Conservation (phyloP, 2,329 filamentous ascomycete species). For the Didymella segeticola region DNA sequence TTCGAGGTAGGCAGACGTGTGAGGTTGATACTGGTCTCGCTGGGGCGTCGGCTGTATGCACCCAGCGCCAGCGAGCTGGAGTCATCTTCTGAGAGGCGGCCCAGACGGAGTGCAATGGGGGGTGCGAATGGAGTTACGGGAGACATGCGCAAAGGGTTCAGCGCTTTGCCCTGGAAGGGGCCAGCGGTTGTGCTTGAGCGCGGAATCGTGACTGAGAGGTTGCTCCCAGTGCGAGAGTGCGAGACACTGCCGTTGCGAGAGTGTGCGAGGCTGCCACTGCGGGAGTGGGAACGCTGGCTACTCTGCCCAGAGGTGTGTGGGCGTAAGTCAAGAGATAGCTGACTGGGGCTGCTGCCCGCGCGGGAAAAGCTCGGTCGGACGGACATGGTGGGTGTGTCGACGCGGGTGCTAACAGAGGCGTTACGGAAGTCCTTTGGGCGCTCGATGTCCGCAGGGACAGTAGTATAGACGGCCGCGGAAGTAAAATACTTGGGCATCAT, state of each 20-base stretch:
- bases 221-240: background rate
- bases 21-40: constrained; percentile 10
- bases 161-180: constrained; percentile 16
- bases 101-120: constrained; percentile 18
- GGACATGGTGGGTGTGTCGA: constrained; percentile 12
- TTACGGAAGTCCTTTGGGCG: constrained; percentile 23
- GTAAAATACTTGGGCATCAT: constrained; percentile 51
- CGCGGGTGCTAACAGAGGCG: constrained; percentile 16
- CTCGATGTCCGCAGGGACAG: constrained; percentile 29
- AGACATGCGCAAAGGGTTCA: constrained; percentile 30
- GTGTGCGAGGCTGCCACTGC: constrained; percentile 5
- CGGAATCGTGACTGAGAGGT: constrained; percentile 1
- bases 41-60: constrained; percentile 16
- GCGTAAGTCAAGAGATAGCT: constrained; percentile 7
- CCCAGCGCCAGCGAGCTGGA: constrained; percentile 12
- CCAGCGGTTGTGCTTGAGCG: background rate
- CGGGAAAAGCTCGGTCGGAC: constrained; percentile 15
- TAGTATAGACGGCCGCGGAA: constrained; percentile 22
- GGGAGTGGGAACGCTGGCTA: constrained; percentile 17
- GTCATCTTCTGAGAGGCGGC: constrained; percentile 8
- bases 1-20: constrained; percentile 1
- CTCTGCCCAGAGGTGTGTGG: constrained; percentile 2
- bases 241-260: background rate
- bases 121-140: constrained; percentile 24
- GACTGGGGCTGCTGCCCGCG: constrained; percentile 10